A percentile compares a stretch with the other conserved stretches of the same genome.
Conservation (phyloP, 768 basidiomycete genomes). For the Fomitopsis serialis region DNA sequence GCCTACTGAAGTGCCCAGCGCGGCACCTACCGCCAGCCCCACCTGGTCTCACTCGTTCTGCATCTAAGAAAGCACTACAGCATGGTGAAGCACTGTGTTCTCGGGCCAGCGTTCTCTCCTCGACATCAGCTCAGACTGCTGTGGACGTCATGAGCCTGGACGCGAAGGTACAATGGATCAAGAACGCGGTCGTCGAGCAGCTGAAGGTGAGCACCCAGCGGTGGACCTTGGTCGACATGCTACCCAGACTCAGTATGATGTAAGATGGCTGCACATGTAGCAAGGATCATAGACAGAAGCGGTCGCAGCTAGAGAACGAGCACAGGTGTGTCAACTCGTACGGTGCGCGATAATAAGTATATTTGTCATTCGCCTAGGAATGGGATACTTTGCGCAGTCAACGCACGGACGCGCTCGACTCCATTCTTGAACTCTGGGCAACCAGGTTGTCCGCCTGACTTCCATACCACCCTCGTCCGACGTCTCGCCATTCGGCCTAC, state of each 20-base stretch:
- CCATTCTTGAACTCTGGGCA: constrained; percentile 67
- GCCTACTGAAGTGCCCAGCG: too few species aligned
- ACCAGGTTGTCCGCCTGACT: constrained; percentile 71
- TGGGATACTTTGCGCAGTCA: constrained; percentile 66
- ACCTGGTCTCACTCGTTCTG: constrained; percentile 69
- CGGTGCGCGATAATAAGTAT: too few species aligned
- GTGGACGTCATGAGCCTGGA: constrained; percentile 74
- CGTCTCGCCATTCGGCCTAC: constrained; percentile 78
- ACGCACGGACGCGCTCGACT: constrained; percentile 59
- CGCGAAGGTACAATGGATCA: constrained; percentile 76
- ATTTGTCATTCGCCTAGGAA: constrained; percentile 36
- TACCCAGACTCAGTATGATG: background rate
- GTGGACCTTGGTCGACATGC: too few species aligned
- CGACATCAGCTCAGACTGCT: constrained; percentile 57
- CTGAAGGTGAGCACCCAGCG: constrained; percentile 48
- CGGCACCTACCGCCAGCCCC: constrained; percentile 36
- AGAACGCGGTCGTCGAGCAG: constrained; percentile 69
- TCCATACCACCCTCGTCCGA: constrained; percentile 58
- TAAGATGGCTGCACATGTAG: constrained; percentile 68
- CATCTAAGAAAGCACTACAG: constrained; percentile 82
- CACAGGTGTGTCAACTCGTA: constrained; percentile 41
- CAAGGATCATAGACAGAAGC: constrained; percentile 74
- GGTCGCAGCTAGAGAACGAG: constrained; percentile 50
- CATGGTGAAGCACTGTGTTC: constrained; percentile 74
- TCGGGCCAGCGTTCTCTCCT: constrained; percentile 57